phyloP scores from a whole-genome alignment of 2,329 filamentous ascomycete species.

The Ophiostoma sp. region DNA sequence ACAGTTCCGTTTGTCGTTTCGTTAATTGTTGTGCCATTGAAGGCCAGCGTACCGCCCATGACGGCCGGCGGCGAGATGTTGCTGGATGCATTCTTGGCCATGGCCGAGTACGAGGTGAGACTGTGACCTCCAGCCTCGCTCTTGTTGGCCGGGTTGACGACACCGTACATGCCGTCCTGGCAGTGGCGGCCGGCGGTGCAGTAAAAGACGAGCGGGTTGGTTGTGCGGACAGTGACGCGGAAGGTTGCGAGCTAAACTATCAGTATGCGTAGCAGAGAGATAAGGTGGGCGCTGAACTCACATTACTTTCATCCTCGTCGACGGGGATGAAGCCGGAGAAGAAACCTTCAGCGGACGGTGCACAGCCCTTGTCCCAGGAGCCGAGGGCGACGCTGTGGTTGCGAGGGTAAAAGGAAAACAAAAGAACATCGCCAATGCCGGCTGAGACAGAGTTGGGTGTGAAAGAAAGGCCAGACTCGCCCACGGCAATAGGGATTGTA shows the following conservation, averaged over 20 bases:
- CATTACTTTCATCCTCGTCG: constrained; percentile 1
- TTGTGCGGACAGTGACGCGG: constrained; percentile 44
- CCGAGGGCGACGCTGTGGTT: constrained; percentile 53
- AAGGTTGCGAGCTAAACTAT: constrained; percentile 39
- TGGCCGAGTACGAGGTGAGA: constrained; percentile 28
- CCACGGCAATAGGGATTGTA: constrained; percentile 42
- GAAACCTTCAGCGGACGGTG: constrained; percentile 45
- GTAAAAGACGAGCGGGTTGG: constrained; percentile 48
- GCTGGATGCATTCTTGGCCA: constrained; percentile 28
- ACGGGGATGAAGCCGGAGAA: constrained; percentile 51
- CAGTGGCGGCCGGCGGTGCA: constrained; percentile 45
- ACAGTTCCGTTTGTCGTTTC: neutral
- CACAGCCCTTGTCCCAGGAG: constrained; percentile 50
- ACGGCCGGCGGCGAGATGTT: constrained; percentile 28
- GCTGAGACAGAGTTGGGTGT: constrained; percentile 47
- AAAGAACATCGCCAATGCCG: constrained; percentile 48
- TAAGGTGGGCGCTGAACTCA: neutral
- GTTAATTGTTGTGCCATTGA: constrained; percentile 7
- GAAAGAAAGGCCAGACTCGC: constrained; percentile 45
- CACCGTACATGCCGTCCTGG: constrained; percentile 47
- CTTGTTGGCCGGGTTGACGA: constrained; percentile 42
- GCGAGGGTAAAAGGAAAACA: constrained; percentile 54
- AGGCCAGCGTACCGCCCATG: constrained; percentile 30
- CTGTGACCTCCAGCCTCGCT: neutral
- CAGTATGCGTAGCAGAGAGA: neutral